These are phyloP conservation scores for Steccherinum ochraceum DNA, from an alignment of 768 basidiomycete species.

Conservation along the genomic window DNA sequence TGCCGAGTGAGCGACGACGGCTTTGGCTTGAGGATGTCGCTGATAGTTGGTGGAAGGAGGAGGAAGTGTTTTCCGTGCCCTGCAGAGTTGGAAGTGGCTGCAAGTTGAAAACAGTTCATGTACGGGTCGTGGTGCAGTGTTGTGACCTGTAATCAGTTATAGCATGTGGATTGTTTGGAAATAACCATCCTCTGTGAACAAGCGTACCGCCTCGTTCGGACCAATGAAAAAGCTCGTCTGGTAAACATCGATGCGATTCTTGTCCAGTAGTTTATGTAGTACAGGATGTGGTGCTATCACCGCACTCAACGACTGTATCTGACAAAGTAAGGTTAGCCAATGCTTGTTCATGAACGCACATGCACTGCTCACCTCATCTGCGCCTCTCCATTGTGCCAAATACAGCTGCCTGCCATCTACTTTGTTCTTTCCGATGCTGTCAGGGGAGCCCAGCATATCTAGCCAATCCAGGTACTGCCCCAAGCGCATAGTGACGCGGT, in stretches of 20 bases:
- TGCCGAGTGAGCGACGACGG: not conserved
- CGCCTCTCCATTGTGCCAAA: constrained; percentile 10
- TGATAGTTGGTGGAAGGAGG: constrained; percentile 14
- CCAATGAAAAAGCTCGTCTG: constrained; percentile 19
- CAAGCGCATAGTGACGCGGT: constrained; percentile 12
- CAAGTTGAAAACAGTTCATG: constrained; percentile 17
- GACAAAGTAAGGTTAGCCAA: too few relatives aligned
- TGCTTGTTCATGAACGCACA: too few relatives aligned
- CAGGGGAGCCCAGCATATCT: not conserved
- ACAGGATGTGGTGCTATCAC: constrained; percentile 8
- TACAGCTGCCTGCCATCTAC: constrained; percentile 7
- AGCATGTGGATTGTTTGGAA: not conserved
- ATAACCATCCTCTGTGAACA: not conserved
- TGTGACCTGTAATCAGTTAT: constrained; percentile 12
- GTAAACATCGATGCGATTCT: constrained; percentile 14
- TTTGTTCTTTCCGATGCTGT: not conserved
- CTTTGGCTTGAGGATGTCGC: constrained; percentile 1
- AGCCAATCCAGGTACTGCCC: constrained; percentile 18
- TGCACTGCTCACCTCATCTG: constrained; percentile 14
- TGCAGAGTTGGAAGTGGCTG: constrained; percentile 12
- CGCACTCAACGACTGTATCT: constrained; percentile 7
- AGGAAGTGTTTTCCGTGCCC: constrained; percentile 17
- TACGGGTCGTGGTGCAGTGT: constrained; percentile 21
- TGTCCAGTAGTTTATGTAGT: constrained; percentile 11
- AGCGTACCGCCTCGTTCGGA: constrained; percentile 10